These are phyloP conservation scores for Trichophyton benhamiae DNA, from an alignment of 2,329 filamentous ascomycete species.

Conservation along the genomic window DNA sequence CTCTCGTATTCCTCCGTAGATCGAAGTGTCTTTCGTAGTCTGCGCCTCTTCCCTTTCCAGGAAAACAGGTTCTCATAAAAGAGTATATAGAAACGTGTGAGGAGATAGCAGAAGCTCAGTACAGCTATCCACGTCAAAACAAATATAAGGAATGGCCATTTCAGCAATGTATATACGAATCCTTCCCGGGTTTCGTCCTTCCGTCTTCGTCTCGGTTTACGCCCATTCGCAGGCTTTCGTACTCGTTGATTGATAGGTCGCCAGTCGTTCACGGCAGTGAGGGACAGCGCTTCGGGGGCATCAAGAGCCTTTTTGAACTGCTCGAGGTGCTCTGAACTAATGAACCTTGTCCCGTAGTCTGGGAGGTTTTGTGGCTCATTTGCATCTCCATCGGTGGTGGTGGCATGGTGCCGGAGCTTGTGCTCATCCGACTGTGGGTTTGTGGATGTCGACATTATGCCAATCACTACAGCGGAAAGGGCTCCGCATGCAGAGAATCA, in stretches of 20 bases:
- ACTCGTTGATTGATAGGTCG: conserved; percentile 69
- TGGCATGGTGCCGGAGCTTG: background rate
- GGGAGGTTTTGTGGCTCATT: conserved; percentile 56
- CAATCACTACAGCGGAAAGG: background rate
- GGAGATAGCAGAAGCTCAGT: conserved; percentile 60
- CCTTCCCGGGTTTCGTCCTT: conserved; percentile 93
- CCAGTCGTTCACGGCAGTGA: conserved; percentile 93
- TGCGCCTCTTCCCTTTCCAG: conserved; percentile 70
- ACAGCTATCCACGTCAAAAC: conserved; percentile 71
- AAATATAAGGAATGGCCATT: conserved; percentile 77
- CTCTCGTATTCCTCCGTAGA: conserved; percentile 62
- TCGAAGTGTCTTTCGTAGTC: conserved; percentile 58
- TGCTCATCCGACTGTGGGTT: background rate
- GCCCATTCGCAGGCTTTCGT: conserved; percentile 35
- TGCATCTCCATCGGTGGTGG: conserved; percentile 5
- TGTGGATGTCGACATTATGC: background rate
- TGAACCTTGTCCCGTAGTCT: conserved; percentile 69
- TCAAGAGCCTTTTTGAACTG: conserved; percentile 71
- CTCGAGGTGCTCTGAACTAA: conserved; percentile 57
- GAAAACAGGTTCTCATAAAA: conserved; percentile 83
- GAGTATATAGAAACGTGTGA: conserved; percentile 80
- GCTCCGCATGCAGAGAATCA: background rate
- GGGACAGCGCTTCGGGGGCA: conserved; percentile 64
- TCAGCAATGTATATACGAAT: conserved; percentile 74
- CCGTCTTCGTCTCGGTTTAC: conserved; percentile 43